Conservation (phyloP, 768 basidiomycete species). For the Gelatoporia subvermispora region DNA sequence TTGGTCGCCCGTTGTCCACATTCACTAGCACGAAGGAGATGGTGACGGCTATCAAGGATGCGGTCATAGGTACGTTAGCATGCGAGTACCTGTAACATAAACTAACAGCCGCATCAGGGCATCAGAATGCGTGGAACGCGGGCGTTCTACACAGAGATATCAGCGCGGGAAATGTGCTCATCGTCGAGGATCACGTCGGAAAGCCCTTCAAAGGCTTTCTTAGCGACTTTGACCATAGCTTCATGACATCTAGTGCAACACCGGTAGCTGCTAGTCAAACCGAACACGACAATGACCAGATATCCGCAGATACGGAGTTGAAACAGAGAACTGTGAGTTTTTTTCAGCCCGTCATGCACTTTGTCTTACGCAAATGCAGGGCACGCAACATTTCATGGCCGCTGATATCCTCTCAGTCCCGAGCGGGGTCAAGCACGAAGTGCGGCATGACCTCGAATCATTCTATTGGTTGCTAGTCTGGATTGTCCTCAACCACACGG, state of each 20-base stretch:
- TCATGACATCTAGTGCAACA: no score
- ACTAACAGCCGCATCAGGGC: no score
- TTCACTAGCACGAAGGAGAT: conserved; percentile 8
- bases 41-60: conserved; percentile 8
- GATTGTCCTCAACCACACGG: conserved; percentile 5
- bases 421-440: background rate
- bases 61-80: conserved; percentile 6
- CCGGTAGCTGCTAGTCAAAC: background rate
- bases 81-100: no score
- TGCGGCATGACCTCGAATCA: conserved; percentile 10
- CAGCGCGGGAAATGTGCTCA: conserved; percentile 12
- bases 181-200: background rate
- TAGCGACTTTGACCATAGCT: conserved; percentile 12
- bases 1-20: conserved; percentile 2
- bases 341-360: background rate
- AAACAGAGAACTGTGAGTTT: conserved; percentile 2
- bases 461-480: conserved; percentile 12
- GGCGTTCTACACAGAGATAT: conserved; percentile 11
- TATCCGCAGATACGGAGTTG: background rate
- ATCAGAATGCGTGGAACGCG: background rate
- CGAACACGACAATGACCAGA: background rate
- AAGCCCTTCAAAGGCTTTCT: conserved; percentile 4
- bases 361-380: background rate
- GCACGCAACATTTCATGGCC: conserved; percentile 6
- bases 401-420: background rate